Evolutionary conservation across 1,284 basidiomycete species (phyloP), one percentile per base, ranked within the genome.

Genomic region (Cronartium ribicola): DNA sequence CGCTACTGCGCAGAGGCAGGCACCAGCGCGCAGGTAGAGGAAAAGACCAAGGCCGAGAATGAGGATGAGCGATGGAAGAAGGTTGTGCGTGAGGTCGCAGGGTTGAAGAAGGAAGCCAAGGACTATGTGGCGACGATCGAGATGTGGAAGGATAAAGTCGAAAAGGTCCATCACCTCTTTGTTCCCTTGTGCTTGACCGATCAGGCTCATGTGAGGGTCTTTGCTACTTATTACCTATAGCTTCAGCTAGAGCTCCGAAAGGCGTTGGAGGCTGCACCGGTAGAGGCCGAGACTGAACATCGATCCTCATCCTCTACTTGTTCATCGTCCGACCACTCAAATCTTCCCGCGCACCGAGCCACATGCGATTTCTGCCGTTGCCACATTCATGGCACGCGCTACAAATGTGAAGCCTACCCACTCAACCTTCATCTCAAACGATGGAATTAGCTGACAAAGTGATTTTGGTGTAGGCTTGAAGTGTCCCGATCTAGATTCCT

Each of bases 311-410:
- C 51, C 60, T 51, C 68, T 20, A 22, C 43, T 11, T 17, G 41
- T 22, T 71, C 68, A 55, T 64, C 68, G 11, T 37, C 68, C 4
- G 46, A 41, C 39, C 22, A 20, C 37, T 36, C 59, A 61, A 10
- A 10, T 61, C 67, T 57, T 68, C 67, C 67, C n/a, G 37, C 60
- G 7, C 68, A 71, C 51, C 60, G 48, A 51, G 68, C 68, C 17
- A 71, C 68, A 22, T 71, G 68, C 48, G 61, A 71, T 61, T 71
- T 71, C 39, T 71, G 68, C 48, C 68, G 68, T 36, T 71, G 59
- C 10, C 68, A 71, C 48, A 71, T 71, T 40, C 59, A 63, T 62
- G 68, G 68, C 37, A 64, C 46, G 3, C 68, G 68, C 11, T 61
- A 71, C 46, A 71, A 71, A 71, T 71, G 68, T 71, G 20, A 55